Conservation (phyloP, 2,329 filamentous ascomycete species). For the Cryphonectria japonica region DNA sequence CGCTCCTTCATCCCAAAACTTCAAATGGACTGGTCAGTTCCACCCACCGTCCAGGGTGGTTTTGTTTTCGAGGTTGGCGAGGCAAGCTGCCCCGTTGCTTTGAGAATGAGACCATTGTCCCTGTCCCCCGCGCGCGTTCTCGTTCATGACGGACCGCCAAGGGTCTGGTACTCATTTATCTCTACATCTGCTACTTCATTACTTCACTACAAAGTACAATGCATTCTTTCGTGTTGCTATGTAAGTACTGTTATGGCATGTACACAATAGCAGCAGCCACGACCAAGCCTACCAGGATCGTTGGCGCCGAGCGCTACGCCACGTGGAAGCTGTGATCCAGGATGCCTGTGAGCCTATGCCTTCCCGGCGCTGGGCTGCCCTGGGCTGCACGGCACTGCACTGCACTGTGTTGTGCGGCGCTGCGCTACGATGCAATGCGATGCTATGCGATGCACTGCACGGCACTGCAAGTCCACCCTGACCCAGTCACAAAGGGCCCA, state of each 20-base stretch:
- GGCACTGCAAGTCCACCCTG: neutral
- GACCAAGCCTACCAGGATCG: neutral
- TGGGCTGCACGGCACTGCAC: neutral
- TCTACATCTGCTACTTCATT: neutral
- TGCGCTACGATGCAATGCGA: neutral
- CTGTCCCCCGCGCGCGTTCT: neutral
- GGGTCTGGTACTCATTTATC: neutral
- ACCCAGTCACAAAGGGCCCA: neutral
- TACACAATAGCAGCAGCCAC: neutral
- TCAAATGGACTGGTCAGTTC: neutral
- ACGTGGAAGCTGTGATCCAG: constrained; percentile 1
- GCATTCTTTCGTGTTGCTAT: no score
- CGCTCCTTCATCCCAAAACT: neutral
- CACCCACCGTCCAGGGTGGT: neutral
- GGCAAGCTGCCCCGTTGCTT: neutral
- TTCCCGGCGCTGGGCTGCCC: neutral
- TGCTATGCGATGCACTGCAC: neutral
- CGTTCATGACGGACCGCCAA: neutral
- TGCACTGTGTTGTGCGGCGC: neutral
- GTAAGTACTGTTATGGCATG: neutral
- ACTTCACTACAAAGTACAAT: no score
- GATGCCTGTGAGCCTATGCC: neutral
- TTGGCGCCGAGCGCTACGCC: neutral
- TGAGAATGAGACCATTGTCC: neutral
- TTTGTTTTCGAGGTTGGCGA: neutral